Base-by-base conservation (phyloP, 1,139 yeast species). In the Candida neerlandica region DNA sequence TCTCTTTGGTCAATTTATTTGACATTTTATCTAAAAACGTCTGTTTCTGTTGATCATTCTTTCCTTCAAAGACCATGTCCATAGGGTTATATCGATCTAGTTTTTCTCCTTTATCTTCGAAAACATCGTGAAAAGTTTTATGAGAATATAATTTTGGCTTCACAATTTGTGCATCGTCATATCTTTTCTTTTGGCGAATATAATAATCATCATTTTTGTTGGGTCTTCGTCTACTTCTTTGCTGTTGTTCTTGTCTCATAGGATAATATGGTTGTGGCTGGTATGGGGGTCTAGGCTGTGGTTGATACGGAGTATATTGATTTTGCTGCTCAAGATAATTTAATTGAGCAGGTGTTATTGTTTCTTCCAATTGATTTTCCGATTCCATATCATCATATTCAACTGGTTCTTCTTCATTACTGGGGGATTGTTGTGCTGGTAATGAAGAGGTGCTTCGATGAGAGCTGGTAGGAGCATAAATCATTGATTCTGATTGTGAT, bases 71-170 rank as follows among this genome's bases (percentile, higher is more conserved):
- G 5, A 76, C 80, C 38, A 62, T 56, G 51, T 74, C 78, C 60
- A 73, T 72, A 4, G 80, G 80, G 51, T 73, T 74, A 50, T 70
- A 71, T 45, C 64, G 65, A 34, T 64, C 68, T 29, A 60, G 55
- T 21, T 57, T 60, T 41, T 71, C 75, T 7, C 67, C 66, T 15
- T 60, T 56, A 48, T 75, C 73, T 15, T 60, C 57, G 52, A 75
- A 75, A 5, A 75, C 77, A 6, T 74, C 77, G 33, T 63, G 56
- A 53, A 75, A 72, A 0, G 79, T 75, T 49, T 70, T 71, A 52
- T 74, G 79, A 1, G 78, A 70, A 58, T 74, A 75, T 51, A 66
- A 51, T 43, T 65, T 69, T 3, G 78, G 77, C 52, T 73, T 73
- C 44, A 56, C 61, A 34, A 57, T 56, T 26, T 57, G 61, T 0